Conservation (phyloP, 306 rosid species). For the Pyrus betulifolia region DNA sequence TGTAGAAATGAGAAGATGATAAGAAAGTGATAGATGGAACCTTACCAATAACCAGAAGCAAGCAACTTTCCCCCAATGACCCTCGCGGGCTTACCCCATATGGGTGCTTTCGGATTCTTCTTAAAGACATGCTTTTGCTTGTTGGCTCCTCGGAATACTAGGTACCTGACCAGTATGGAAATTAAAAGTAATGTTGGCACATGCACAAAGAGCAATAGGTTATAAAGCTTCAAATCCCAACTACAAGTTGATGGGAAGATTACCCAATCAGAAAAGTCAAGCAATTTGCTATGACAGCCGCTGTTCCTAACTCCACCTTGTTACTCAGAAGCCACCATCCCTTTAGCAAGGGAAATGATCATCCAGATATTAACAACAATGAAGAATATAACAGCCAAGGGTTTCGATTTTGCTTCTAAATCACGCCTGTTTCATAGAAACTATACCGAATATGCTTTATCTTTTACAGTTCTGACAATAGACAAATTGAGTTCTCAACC, state of each 20-base stretch:
- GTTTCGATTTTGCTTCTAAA: background rate
- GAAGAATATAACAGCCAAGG: background rate
- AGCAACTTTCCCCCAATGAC: slow-evolving; percentile 89
- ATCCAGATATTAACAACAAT: background rate
- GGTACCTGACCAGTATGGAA: slow-evolving; percentile 45
- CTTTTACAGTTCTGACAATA: background rate
- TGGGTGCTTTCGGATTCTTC: slow-evolving; percentile 74
- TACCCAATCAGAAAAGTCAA: slow-evolving; percentile 83
- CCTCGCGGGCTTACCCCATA: slow-evolving; percentile 86
- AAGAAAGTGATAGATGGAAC: slow-evolving; percentile 7
- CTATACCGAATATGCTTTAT: background rate
- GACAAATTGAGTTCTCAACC: background rate
- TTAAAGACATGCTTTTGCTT: slow-evolving; percentile 90
- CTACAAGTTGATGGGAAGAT: slow-evolving; percentile 3
- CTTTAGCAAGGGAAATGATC: slow-evolving; percentile 27
- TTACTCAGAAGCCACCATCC: slow-evolving; percentile 93
- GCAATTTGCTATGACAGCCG: slow-evolving; percentile 60
- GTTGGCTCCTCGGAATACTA: slow-evolving; percentile 95
- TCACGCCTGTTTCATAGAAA: background rate
- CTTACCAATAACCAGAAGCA: slow-evolving; percentile 97
- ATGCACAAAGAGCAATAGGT: background rate
- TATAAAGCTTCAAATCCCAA: background rate
- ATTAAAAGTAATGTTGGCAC: background rate
- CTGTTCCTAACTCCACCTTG: slow-evolving; percentile 59
- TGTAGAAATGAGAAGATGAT: background rate